phyloP scores from a whole-genome alignment of 75 land plant species.

The Selaginella moellendorffii region DNA sequence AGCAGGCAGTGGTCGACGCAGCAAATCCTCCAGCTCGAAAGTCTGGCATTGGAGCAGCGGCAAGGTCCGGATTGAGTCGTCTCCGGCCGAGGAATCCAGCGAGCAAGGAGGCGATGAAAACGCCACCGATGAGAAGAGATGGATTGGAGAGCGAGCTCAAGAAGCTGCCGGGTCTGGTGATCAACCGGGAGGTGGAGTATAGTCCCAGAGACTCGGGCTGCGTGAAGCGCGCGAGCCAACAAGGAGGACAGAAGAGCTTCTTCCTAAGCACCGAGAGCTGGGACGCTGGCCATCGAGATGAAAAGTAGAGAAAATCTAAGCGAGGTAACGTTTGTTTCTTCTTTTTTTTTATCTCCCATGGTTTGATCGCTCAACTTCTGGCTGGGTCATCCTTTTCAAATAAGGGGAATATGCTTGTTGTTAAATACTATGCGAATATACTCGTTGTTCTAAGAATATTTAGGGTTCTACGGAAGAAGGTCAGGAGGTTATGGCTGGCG shows the following conservation, averaged over 20 bases:
- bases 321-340: slow-evolving; percentile 1
- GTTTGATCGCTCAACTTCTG: slow-evolving; percentile 1
- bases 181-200: background rate
- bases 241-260: background rate
- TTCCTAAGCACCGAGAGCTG: background rate
- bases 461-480: too few relatives aligned
- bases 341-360: background rate
- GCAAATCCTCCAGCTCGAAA: background rate
- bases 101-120: background rate
- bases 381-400: slow-evolving; percentile 1
- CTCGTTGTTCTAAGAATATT: slow-evolving; percentile 1
- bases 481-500: too few relatives aligned
- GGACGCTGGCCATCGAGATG: slow-evolving; percentile 1
- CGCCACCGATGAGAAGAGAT: background rate
- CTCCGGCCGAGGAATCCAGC: background rate
- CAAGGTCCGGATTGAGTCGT: background rate
- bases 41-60: background rate
- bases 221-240: background rate
- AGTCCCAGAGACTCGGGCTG: slow-evolving; percentile 9
- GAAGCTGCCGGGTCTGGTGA: background rate
- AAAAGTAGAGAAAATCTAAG: slow-evolving; percentile 1
- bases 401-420: slow-evolving; percentile 1
- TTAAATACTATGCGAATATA: slow-evolving; percentile 1
- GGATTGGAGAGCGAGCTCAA: background rate
- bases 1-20: background rate